Evolutionary conservation across 768 basidiomycete genomes (phyloP).

Genomic region (Dioszegia crocea): DNA sequence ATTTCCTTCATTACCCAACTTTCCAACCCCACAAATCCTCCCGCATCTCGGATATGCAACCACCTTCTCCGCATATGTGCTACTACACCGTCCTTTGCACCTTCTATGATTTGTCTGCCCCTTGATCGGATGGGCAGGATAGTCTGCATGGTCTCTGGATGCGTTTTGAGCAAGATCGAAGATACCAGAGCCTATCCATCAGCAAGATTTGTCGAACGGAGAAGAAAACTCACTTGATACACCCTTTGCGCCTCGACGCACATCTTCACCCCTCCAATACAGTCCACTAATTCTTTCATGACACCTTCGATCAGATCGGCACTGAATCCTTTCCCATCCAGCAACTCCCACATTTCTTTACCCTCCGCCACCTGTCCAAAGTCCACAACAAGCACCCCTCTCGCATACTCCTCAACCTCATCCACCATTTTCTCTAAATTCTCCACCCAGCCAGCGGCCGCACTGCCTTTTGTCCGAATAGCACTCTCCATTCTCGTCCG

Average conservation of each 20-base stretch:
- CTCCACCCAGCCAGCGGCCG: conserved; percentile 58
- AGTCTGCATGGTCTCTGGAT: conserved; percentile 60
- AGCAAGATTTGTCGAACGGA: not conserved
- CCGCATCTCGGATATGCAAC: conserved; percentile 66
- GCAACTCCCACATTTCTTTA: conserved; percentile 67
- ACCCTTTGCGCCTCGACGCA: conserved; percentile 57
- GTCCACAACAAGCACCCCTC: conserved; percentile 60
- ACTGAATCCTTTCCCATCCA: conserved; percentile 67
- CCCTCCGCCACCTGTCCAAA: conserved; percentile 65
- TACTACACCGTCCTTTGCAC: conserved; percentile 61
- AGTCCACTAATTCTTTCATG: conserved; percentile 62
- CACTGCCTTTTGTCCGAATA: conserved; percentile 10
- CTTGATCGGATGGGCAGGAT: conserved; percentile 67
- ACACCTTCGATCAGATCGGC: conserved; percentile 72
- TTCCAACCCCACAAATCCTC: conserved; percentile 79
- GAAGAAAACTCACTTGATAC: conserved; percentile 60
- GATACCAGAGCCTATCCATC: conserved; percentile 63
- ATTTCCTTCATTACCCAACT: conserved; percentile 87
- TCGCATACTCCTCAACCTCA: conserved; percentile 60
- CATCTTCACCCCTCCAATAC: conserved; percentile 59
- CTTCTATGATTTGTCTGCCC: conserved; percentile 69
- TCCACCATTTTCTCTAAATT: conserved; percentile 65
- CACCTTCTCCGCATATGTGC: conserved; percentile 74
- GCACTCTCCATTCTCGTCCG: conserved; percentile 41
- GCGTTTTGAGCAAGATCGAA: conserved; percentile 65